These are phyloP conservation scores for Trichoderma orchidacearum DNA, from an alignment of 495 filamentous ascomycete species.

Conservation along the genomic window DNA sequence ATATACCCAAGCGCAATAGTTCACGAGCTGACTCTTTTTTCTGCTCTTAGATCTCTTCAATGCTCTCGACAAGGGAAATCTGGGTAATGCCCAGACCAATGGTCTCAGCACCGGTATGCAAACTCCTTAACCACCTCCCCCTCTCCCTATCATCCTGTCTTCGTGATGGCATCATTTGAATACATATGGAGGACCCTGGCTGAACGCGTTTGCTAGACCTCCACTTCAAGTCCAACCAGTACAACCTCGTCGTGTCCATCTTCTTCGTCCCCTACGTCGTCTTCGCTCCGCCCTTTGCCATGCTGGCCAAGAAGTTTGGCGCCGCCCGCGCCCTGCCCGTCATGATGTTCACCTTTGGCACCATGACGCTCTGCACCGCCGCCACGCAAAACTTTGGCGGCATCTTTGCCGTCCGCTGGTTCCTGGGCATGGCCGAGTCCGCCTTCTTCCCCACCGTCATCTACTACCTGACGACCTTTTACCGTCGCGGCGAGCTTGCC, in stretches of 20 bases:
- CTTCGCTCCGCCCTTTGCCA: conserved; percentile 49
- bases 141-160: not conserved
- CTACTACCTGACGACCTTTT: conserved; percentile 45
- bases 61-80: conserved; percentile 52
- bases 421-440: conserved; percentile 58
- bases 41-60: conserved; percentile 39
- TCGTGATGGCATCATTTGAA: not conserved
- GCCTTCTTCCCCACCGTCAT: conserved; percentile 61
- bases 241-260: conserved; percentile 57
- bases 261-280: conserved; percentile 73
- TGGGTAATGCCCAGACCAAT: conserved; percentile 58
- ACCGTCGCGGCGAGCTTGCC: conserved; percentile 63
- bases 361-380: conserved; percentile 38
- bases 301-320: conserved; percentile 56
- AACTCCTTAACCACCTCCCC: conserved; percentile 21
- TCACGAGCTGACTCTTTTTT: not conserved
- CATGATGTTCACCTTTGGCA: conserved; percentile 55
- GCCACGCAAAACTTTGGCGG: conserved; percentile 48
- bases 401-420: conserved; percentile 51
- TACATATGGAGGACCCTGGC: not conserved
- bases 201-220: conserved; percentile 9
- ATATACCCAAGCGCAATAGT: too few species aligned
- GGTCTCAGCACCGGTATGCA: conserved; percentile 24
- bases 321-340: conserved; percentile 49
- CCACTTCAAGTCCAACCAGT: conserved; percentile 31